Evolutionary conservation across 192 early-diverging fungal species (phyloP), one percentile per base, ranked within the genome.

Genomic region (Entomortierella beljakovae): DNA sequence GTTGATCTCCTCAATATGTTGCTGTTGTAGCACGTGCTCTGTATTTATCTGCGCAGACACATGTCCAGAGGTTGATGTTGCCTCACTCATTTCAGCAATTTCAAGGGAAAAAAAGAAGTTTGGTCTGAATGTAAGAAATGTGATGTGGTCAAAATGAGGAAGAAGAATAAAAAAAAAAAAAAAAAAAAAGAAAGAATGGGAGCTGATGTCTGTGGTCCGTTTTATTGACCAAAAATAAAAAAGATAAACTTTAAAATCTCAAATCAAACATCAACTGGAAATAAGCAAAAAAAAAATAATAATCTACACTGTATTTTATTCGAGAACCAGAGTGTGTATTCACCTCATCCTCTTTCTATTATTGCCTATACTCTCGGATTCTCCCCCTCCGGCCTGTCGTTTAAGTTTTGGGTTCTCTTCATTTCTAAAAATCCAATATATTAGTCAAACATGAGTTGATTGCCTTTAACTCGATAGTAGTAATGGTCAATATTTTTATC

Each of bases 321-420:
- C 37, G 37, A 13, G 13, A 43, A 13, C 42, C 9, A 13, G 18
- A 9, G 9, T 18, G 42, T 13, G 5, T 1, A 0, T 32, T 61
- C 51, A 74, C 38, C 74, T 62, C 65, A 69, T 50, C 22, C 67
- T 48, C 66, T 77, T 77, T 18, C 56, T 54, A 26, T 64, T 64
- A 34, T 53, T 63, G 43, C 55, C 46, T 63, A 62, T 77, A 25
- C 40, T 77, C 35, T 69, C 74, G 22, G 55, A 58, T 7, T 68
- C 61, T 6, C 64, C 73, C 31, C 64, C 65, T 58, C 35, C 43
- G 16, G 74, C 66, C 23, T 77, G 74, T 49, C 74, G 59, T 37
- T 77, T 77, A 46, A 77, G 35, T 34, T 64, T 77, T 8, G 65
- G 50, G 26, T 77, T 77, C 13, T 77, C 74, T 38, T 77, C 74